Evolutionary conservation across 225 moss, liverwort and hornwort species (phyloP), one percentile per base, ranked within the genome.

Genomic region (Marchantia polymorpha): DNA sequence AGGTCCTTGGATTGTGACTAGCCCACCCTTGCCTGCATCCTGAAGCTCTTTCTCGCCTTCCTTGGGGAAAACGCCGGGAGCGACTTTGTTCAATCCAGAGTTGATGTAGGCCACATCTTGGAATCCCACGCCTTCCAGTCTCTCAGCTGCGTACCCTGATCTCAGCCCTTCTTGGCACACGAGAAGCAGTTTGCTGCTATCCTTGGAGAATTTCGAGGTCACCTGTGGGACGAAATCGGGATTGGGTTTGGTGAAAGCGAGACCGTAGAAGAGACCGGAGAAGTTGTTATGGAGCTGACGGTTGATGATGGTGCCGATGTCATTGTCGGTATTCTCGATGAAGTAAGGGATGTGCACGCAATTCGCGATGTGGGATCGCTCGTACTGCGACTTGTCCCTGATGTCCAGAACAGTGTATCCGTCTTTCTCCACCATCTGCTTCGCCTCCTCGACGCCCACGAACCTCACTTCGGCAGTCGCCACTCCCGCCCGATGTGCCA

Each of bases 121-220:
- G 63, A 84, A 99, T 20, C 97, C 97, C 47, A 83, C 86, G 39
- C 78, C 81, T 77, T 90, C 86, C 83, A 99, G 80, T 80, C 88
- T 92, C 54, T 89, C 91, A 64, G 89, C 86, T 72, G 97, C 97
- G 29, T 88, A 84, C 39, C 93, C 93, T 16, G 97, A 93, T 89
- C 97, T 88, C 59, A 99, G 85, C 17, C 97, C 97, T 87, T 93
- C 97, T 79, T 99, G 89, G 89, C 97, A 99, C 65, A 99, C 92
- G 30, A 97, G 78, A 5, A 99, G 91, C 63, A 99, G 78, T 84
- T 94, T 94, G 74, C 88, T 92, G 64, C 29, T 25, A 23, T 95
- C 92, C 79, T 90, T 99, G 70, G 88, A 85, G 31, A 86, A 95
- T 88, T 91, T 74, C 80, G 90, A 85, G 52, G 84, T 78, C 64